Conservation (phyloP, 2,329 filamentous ascomycete genomes). For the Fusarium foetens region DNA sequence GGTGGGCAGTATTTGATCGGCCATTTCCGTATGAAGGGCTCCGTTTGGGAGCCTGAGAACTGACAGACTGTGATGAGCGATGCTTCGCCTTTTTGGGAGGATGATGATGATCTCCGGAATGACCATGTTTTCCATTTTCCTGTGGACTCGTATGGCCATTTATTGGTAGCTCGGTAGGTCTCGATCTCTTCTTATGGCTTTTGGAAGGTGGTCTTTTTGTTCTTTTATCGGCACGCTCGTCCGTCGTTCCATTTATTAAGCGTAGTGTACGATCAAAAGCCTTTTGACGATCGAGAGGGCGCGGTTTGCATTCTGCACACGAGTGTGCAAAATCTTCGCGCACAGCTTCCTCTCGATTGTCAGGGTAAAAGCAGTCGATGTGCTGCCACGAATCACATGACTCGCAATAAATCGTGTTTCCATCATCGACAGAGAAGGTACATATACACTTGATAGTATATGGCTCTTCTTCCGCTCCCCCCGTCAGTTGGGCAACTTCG, state of each 20-base stretch:
- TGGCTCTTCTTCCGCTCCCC: conserved; percentile 76
- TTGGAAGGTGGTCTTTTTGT: conserved; percentile 80
- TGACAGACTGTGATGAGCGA: conserved; percentile 79
- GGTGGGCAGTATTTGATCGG: conserved; percentile 66
- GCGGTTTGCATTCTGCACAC: conserved; percentile 88
- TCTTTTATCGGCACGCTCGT: conserved; percentile 73
- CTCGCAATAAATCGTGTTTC: conserved; percentile 97
- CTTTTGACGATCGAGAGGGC: conserved; percentile 75
- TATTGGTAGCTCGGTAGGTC: conserved; percentile 72
- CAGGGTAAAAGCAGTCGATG: conserved; percentile 91
- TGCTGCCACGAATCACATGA: conserved; percentile 98
- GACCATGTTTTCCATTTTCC: conserved; percentile 62
- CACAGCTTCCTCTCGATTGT: conserved; percentile 77
- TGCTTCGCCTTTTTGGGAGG: conserved; percentile 86
- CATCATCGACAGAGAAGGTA: conserved; percentile 92
- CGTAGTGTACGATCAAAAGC: conserved; percentile 78
- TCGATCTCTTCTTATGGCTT: conserved; percentile 87
- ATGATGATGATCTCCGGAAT: conserved; percentile 60
- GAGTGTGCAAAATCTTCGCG: conserved; percentile 80
- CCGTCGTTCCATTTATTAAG: conserved; percentile 57
- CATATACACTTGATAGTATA: conserved; percentile 99
- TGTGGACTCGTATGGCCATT: conserved; percentile 73
- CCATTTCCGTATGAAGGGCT: conserved; percentile 73
- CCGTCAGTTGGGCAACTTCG: conserved; percentile 58
- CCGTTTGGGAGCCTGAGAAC: conserved; percentile 72